Percentiles rank a stretch among this genome's conserved stretches.
Conservation (phyloP, 495 filamentous ascomycete genomes). For the Daldinia caldariorum region DNA sequence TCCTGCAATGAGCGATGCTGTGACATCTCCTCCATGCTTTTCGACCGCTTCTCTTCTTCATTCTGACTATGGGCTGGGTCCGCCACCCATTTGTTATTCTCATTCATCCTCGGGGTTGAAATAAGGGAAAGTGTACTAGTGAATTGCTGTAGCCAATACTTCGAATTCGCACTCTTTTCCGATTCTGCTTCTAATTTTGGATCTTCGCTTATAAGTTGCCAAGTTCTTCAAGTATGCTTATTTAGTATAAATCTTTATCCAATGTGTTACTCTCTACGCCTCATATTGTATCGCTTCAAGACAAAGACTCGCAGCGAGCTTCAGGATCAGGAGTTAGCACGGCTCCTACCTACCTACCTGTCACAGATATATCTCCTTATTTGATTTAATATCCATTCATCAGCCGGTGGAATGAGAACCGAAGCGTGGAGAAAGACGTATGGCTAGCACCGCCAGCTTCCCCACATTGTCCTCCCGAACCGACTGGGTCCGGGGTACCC, state of each 20-base stretch:
- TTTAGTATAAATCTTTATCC: neutral
- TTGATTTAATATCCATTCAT: neutral
- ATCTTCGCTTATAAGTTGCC: neutral
- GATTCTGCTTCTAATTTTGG: neutral
- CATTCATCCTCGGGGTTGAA: neutral
- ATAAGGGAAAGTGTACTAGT: neutral
- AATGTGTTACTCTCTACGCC: neutral
- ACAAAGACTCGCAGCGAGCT: neutral
- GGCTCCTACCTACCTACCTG: no score
- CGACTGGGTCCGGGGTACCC: slow-evolving; percentile 6
- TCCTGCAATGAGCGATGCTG: slow-evolving; percentile 69
- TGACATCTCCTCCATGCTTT: slow-evolving; percentile 55
- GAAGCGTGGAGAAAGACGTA: slow-evolving; percentile 29
- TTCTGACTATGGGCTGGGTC: neutral
- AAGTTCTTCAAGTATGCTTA: no score
- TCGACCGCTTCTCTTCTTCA: neutral
- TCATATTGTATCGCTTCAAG: neutral
- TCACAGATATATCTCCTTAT: neutral
- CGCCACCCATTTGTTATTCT: slow-evolving; percentile 13
- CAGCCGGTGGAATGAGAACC: slow-evolving; percentile 32
- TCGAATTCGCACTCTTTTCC: neutral
- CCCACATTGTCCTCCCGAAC: slow-evolving; percentile 31
- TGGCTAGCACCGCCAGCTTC: slow-evolving; percentile 22
- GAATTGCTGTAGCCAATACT: neutral
- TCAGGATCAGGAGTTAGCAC: neutral